Evolutionary conservation across 768 basidiomycete genomes (phyloP), one percentile per base, ranked within the genome.

Genomic region (Pisolithus marmoratus): DNA sequence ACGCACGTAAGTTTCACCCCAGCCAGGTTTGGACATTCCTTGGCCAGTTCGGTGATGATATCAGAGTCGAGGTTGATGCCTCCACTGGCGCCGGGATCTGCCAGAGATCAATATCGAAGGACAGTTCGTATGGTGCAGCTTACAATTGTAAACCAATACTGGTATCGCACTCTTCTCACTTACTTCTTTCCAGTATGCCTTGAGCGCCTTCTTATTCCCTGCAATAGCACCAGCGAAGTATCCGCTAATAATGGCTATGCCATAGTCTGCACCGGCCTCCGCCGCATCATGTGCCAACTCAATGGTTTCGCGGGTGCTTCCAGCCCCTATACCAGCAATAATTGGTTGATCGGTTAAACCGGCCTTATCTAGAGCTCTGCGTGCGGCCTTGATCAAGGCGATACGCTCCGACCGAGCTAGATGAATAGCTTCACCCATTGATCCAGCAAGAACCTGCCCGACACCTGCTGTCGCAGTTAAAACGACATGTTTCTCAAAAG

Each of bases 21-120:
- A 58, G 76, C 82, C 37, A 89, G 74, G 66, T 94, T 94, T 48
- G 87, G 78, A 58, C 82, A 86, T 56, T 84, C 82, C 26, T 64
- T 65, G 14, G 91, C 93, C 43, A 96, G 77, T 58, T 91, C 86
- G 6, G 78, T 78, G 62, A 97, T 87, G 34, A 91, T 67, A 66
- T 94, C 90, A 14, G 92, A 94, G 69, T 93, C 90, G 58, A 96
- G 69, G 70, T 97, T 91, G 58, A 97, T 88, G 11, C 94, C 93
- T 4, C 87, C 90, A 52, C 85, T 80, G 4, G 90, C 92, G 26
- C 83, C 89, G 58, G 93, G 94, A 72, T 84, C 91, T 92, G 40
- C n/a, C 58, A 24, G n/a, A 41, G 22, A 38, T 22, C 22, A 20
- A 44, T 5, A 24, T 50, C 27, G 19, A 38, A 46, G 3, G 27